Evolutionary conservation across 2,329 filamentous ascomycete species (phyloP), one percentile per base, ranked within the genome.

Genomic region (Hymenoscyphus albidus): DNA sequence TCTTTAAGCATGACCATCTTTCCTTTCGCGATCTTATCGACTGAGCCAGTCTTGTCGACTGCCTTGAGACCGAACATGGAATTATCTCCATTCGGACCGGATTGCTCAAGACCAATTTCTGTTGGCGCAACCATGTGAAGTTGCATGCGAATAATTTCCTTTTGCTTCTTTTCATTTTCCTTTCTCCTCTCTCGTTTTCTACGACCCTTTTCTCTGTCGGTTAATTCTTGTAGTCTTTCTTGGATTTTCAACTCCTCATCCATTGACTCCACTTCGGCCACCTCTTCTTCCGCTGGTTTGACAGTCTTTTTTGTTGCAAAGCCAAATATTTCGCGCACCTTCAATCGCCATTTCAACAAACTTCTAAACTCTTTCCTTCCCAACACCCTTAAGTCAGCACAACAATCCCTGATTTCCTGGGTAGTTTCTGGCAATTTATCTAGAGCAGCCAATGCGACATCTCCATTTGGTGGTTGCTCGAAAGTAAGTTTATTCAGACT

Each of bases 111-210:
- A 73, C 95, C 95, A 68, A 99, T 97, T 69, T 99, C 95, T 82
- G 92, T 95, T 7, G 95, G 95, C 0, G 93, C 91, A 1, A 89
- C 89, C 95, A 99, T 99, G 79, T 97, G 89, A 81, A 99, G 87
- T 77, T 99, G 95, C 89, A 99, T 90, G 40, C 95, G 88, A n/a
- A 96, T 83, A 66, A 98, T 92, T 69, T 98, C 95, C 71, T 91
- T 95, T 71, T 95, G 91, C 78, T 96, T 98, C 77, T 88, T 88
- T 77, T 99, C 95, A 70, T 99, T 99, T 66, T 96, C 93, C 72
- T 85, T 91, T 69, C 93, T 85, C 70, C 89, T 87, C 73, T 96
- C 91, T 71, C 92, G 89, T 79, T 93, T 96, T 77, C 88, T 94
- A 71, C 88, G 88, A 27, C 88, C 77, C 55, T 79, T 86, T 68